phyloP scores from a whole-genome alignment of 1,284 basidiomycete genomes.

The Puccinia triticina region DNA sequence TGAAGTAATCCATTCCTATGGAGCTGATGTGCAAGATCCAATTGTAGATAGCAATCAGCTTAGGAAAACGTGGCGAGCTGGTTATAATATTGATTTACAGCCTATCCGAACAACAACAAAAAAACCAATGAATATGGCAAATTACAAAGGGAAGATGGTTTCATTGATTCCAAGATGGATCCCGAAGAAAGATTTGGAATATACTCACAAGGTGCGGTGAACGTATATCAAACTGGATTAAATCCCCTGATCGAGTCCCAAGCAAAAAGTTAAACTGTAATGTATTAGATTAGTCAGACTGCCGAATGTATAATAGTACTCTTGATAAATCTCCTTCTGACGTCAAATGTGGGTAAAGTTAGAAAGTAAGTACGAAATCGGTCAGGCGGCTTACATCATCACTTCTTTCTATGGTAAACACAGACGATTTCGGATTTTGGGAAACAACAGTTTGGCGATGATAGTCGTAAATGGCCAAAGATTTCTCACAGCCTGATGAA shows the following conservation, averaged over 20 bases:
- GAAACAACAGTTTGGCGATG: constrained; percentile 6
- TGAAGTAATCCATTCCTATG: not conserved
- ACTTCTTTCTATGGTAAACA: constrained; percentile 8
- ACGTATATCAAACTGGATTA: constrained; percentile 14
- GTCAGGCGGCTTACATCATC: not conserved
- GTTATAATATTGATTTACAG: not conserved
- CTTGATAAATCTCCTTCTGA: not conserved
- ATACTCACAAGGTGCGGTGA: not conserved
- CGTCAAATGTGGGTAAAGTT: not conserved
- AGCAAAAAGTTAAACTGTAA: constrained; percentile 23
- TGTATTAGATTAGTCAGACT: not conserved
- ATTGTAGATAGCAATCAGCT: not conserved
- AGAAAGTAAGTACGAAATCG: not conserved
- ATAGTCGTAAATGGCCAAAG: not conserved
- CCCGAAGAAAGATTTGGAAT: not conserved
- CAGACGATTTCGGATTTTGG: constrained; percentile 15
- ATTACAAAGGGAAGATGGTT: not conserved
- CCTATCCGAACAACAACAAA: not conserved
- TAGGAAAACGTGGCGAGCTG: not conserved
- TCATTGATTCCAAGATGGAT: not conserved
- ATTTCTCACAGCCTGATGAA: constrained; percentile 11
- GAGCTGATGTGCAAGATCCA: not conserved
- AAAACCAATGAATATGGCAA: not conserved
- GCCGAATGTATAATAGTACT: not conserved
- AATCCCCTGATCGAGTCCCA: constrained; percentile 19